Evolutionary conservation across 2,329 filamentous ascomycete genomes (phyloP), one percentile per base, ranked within the genome.

Genomic region (Xylariaceae sp.): DNA sequence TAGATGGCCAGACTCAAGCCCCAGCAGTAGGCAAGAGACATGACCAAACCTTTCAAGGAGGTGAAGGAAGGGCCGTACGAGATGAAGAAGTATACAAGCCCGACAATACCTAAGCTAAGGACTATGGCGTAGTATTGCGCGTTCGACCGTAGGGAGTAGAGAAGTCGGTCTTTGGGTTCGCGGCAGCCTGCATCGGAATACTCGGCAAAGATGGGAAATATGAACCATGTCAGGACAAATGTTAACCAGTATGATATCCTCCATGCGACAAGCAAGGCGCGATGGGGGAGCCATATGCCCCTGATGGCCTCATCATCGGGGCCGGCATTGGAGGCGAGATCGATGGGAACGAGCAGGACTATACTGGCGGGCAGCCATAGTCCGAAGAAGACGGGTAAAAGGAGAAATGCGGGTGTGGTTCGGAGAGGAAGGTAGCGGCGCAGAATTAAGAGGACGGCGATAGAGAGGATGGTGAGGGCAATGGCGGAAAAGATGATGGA

Each of bases 241-340:
- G 92, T 97, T 44, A 98, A 75, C 93, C 93, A 98, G 70, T 98
- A 98, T 17, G 86, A 85, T 54, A 98, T 92, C 62, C 92, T 81
- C 93, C 93, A 98, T 47, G 86, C 85, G 20, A 96, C 88, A 60
- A 94, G 74, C 39, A 96, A 74, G 22, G 91, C 78, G 40, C 83
- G 73, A 54, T 86, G 76, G 5, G 88, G 86, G 25, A 98, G 77
- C 88, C 91, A 96, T 61, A 98, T 87, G 25, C 91, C 93, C 56
- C 85, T 80, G 14, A 80, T 77, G 14, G 79, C 76, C 49, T 79
- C 82, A 66, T 86, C 85, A 49, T 86, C 83, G 40, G 83, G 82
- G 38, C 82, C 78, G 19, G 88, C 85, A 62, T 81, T 92, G 6
- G 91, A 95, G 1, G 92, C 91, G 55, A 98, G 82, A 67, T 98